phyloP scores from a whole-genome alignment of 176 grass and related monocot species.

The Carex myosuroides region DNA sequence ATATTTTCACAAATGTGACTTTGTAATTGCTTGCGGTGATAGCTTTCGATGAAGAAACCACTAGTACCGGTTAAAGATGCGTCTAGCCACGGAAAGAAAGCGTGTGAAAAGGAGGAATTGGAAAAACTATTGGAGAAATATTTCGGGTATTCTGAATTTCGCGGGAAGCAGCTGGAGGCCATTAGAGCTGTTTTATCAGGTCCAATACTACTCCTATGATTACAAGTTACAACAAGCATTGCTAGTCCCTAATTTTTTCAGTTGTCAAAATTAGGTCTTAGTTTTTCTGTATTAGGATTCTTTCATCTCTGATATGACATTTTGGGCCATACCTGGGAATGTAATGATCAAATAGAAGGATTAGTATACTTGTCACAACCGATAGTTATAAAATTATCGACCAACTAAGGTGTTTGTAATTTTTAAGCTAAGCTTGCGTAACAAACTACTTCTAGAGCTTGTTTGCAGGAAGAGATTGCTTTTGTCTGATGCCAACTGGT shows the following conservation, averaged over 20 bases:
- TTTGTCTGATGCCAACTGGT: constrained; percentile 98
- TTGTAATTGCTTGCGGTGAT: background rate
- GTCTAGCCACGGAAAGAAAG: constrained; percentile 16
- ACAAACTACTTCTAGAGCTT: constrained; percentile 14
- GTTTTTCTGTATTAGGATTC: background rate
- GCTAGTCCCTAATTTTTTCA: background rate
- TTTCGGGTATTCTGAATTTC: constrained; percentile 72
- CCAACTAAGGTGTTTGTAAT: background rate
- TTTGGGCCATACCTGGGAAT: background rate
- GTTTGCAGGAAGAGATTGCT: constrained; percentile 78
- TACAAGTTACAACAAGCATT: background rate
- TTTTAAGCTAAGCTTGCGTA: background rate
- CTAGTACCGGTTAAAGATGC: constrained; percentile 46
- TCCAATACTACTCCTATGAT: background rate
- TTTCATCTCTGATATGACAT: background rate
- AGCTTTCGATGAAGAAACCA: constrained; percentile 66
- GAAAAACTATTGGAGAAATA: constrained; percentile 47
- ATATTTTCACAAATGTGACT: background rate
- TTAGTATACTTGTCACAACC: background rate
- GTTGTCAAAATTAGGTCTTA: background rate
- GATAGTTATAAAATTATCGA: background rate
- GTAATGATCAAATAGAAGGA: background rate
- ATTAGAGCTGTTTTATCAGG: constrained; percentile 92
- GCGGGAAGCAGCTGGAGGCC: constrained; percentile 77
- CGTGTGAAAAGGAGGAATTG: constrained; percentile 37